Evolutionary conservation across 2,329 filamentous ascomycete species (phyloP).

Genomic region (Pseudofabraea citricarpa): DNA sequence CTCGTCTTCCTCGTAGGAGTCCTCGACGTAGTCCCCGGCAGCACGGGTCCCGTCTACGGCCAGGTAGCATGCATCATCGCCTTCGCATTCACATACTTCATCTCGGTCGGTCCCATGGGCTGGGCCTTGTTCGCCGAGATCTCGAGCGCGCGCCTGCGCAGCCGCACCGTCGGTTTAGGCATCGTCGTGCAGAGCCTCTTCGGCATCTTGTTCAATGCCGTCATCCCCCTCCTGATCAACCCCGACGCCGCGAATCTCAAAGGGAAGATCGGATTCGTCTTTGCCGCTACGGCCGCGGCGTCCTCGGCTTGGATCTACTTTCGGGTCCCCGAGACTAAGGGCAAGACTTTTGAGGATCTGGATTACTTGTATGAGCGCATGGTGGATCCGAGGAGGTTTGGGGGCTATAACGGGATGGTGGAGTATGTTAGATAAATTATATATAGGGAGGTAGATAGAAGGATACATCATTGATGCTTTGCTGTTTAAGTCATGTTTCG

Average conservation of each 20-base stretch:
- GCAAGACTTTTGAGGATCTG: slow-evolving; percentile 16
- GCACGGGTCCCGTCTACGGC: slow-evolving; percentile 23
- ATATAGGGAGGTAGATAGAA: no score
- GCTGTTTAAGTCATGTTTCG: no score
- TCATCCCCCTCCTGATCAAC: slow-evolving; percentile 33
- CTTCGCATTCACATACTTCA: slow-evolving; percentile 34
- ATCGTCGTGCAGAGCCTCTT: slow-evolving; percentile 34
- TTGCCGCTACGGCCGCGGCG: slow-evolving; percentile 28
- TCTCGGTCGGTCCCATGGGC: slow-evolving; percentile 35
- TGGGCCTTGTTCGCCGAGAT: slow-evolving; percentile 36
- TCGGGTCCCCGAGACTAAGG: slow-evolving; percentile 31
- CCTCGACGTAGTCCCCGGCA: slow-evolving; percentile 27
- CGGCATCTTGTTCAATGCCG: slow-evolving; percentile 26
- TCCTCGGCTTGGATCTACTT: slow-evolving; percentile 30
- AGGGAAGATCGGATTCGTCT: slow-evolving; percentile 37
- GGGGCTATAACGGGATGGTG: background rate
- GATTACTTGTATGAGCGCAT: slow-evolving; percentile 14
- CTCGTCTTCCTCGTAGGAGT: slow-evolving; percentile 28
- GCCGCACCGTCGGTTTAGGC: slow-evolving; percentile 34
- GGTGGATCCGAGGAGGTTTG: slow-evolving; percentile 11
- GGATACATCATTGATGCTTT: no score
- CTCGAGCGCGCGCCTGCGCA: slow-evolving; percentile 30
- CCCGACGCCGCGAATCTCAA: slow-evolving; percentile 33
- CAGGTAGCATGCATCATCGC: slow-evolving; percentile 32
- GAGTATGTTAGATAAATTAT: no score